Evolutionary conservation across 176 grass and related monocot species (phyloP).

Genomic region (Oryza officinalis): DNA sequence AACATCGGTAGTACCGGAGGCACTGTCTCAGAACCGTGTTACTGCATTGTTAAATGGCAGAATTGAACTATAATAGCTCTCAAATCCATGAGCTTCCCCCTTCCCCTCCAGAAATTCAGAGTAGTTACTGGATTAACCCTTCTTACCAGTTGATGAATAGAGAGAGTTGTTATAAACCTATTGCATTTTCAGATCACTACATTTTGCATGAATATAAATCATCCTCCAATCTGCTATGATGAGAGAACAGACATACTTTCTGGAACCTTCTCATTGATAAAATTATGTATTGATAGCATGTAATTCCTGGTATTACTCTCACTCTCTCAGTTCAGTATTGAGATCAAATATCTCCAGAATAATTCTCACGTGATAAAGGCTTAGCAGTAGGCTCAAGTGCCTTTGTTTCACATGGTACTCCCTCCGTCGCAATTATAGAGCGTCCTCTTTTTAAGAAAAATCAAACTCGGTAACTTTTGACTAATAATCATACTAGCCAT

Average conservation of each 20-base stretch:
- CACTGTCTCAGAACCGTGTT: neutral
- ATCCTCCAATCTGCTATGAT: neutral
- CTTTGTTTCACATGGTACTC: too few relatives aligned
- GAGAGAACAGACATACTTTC: neutral
- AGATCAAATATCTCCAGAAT: slow-evolving; percentile 16
- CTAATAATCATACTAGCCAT: too few relatives aligned
- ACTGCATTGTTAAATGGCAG: neutral
- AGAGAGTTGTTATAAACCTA: neutral
- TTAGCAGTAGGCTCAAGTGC: neutral
- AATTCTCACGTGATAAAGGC: neutral
- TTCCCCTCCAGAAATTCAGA: neutral
- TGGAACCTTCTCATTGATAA: neutral
- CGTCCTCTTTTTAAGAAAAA: too few relatives aligned
- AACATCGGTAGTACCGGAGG: neutral
- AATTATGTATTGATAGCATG: neutral
- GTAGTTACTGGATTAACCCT: neutral
- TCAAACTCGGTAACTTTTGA: too few relatives aligned
- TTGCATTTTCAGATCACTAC: neutral
- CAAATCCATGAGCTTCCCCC: neutral
- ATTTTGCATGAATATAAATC: neutral
- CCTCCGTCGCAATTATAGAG: too few relatives aligned
- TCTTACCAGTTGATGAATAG: slow-evolving; percentile 11
- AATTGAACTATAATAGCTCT: slow-evolving; percentile 7
- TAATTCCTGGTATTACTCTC: neutral
- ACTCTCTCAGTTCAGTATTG: neutral